Evolutionary conservation across 108 stramenopile genomes (phyloP), one percentile per base, ranked within the genome.

Genomic region (Cyclotella cryptica): DNA sequence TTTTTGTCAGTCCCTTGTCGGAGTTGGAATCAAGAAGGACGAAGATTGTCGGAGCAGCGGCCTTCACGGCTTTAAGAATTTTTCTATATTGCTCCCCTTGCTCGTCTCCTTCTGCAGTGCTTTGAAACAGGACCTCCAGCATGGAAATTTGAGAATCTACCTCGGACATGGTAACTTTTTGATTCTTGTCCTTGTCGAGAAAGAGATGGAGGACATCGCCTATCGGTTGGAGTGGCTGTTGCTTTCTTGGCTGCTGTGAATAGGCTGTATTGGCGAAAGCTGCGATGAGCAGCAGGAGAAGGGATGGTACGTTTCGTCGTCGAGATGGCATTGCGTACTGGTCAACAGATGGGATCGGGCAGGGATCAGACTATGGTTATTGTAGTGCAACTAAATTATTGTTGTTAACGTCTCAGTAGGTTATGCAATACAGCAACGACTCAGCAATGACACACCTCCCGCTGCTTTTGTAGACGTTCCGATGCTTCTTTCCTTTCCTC

Each of bases 141-240:
- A 71, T 78, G 27, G 41, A 13, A 0, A 78, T 3, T 45, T 78
- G 69, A 10, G 61, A 35, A 14, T 63, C 54, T 17, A 78, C 69
- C 57, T 78, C 77, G 28, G 60, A 46, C 40, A 65, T 62, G 1
- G 77, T 44, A 3, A 78, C 77, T 61, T 55, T 64, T 52, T 35
- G 28, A 58, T 78, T 45, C 59, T 78, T 78, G 70, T 78, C 69
- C 44, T 60, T 71, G 51, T 78, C 77, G 54, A 78, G 70, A 21
- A 73, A 6, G 18, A 45, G 72, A 35, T 63, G 62, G 44, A 73
- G 72, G 28, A 64, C 72, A 35, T 66, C 66, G 54, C 66, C 75
- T 24, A 76, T 27, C 8, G 75, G 66, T 58, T 43, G 43, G 5
- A 35, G 39, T 13, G 65, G 26, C 59, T 42, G 49, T 59, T 42